Evolutionary conservation across 129 eudicot species (phyloP), one percentile per base, ranked within the genome.

Genomic region (Chrysanthemum seticuspe): DNA sequence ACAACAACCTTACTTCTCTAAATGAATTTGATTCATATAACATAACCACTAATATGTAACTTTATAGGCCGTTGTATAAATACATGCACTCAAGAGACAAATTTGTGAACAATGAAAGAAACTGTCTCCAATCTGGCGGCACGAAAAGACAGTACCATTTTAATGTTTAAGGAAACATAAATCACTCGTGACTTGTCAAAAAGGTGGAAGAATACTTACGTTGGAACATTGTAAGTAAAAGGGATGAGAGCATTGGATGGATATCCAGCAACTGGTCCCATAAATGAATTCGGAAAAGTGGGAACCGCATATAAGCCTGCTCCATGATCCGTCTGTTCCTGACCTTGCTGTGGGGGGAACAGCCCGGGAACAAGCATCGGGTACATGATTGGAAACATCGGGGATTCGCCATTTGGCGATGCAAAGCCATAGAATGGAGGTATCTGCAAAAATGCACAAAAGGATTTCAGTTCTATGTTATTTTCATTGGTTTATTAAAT

Each of bases 251-350:
- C 54, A 65, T 82, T 88, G 44, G 96, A 61, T 67, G 97, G 96
- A 82, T 79, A 67, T 45, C 91, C 87, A 64, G 84, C 72, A 63
- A 81, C 68, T 8, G 83, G 87, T 55, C 95, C 96, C 85, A 63
- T 74, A 65, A 70, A 75, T 18, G 82, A 72, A 78, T 78, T 78
- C 0, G 99, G 95, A 76, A 59, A 70, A 66, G 85, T 84, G 19
- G 99, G 96, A 59, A 95, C 96, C 65, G 97, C 96, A 82, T 95
- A 95, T 70, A 95, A 58, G 45, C 99, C 99, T 56, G 94, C 85
- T 71, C 99, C 97, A 74, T 80, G 94, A 75, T 88, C 88, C 63
- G 80, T 69, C 67, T 65, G 94, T 70, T 91, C 99, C 75, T 84
- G 94, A 78, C 76, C 79, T 64, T 84, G 96, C 49, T 90, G 97